phyloP scores from a whole-genome alignment of 208 protist genomes.

The Acanthamoeba lenticulata region DNA sequence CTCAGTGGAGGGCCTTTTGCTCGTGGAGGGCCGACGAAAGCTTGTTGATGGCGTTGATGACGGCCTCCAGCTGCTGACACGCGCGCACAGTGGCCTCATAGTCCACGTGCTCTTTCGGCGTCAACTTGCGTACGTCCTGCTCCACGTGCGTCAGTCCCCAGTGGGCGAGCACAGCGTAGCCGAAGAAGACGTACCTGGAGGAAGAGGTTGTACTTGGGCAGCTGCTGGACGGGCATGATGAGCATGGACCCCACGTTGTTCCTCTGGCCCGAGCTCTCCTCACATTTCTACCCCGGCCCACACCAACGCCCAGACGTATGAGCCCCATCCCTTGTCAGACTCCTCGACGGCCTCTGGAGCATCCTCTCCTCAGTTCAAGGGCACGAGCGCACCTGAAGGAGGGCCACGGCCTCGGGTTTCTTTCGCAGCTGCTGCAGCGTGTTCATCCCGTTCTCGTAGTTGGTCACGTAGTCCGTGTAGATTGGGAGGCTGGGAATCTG shows the following conservation, averaged over 20 bases:
- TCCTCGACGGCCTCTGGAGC: too few species aligned
- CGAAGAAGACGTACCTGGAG: background rate
- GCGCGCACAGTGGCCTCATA: conserved; percentile 3
- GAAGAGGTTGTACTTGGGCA: conserved; percentile 58
- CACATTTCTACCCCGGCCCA: background rate
- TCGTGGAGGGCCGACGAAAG: conserved; percentile 11
- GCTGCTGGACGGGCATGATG: conserved; percentile 47
- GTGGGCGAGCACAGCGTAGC: too few species aligned
- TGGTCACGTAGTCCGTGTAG: conserved; percentile 41
- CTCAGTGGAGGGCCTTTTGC: background rate
- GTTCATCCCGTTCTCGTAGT: conserved; percentile 29
- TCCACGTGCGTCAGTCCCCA: background rate
- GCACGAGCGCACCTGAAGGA: background rate
- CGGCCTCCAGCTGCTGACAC: conserved; percentile 15
- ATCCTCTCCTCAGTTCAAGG: too few species aligned
- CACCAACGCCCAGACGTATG: background rate
- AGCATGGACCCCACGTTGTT: conserved; percentile 27
- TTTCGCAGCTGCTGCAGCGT: conserved; percentile 4
- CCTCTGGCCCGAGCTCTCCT: conserved; percentile 29
- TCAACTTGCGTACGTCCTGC: background rate
- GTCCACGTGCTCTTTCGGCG: background rate
- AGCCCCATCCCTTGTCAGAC: background rate
- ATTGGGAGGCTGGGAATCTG: conserved; percentile 6
- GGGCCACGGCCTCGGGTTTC: background rate
- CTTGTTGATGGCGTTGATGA: conserved; percentile 51